These are phyloP conservation scores for Podila verticillata DNA, from an alignment of 192 early-diverging fungal genomes.

Conservation along the genomic window DNA sequence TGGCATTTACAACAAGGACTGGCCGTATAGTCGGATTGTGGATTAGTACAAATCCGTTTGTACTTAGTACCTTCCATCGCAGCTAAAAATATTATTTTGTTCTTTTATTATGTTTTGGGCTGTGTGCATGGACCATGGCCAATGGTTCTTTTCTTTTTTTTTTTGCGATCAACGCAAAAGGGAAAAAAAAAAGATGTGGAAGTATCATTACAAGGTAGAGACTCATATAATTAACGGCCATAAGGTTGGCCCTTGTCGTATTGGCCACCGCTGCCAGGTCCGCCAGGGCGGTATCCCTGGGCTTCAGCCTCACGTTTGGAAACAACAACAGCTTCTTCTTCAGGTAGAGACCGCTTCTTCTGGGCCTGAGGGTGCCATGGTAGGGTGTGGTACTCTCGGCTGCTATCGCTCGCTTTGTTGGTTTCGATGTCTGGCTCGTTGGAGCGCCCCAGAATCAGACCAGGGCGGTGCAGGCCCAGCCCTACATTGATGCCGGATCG, in stretches of 20 bases:
- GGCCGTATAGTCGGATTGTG: no score
- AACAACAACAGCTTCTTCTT: not conserved
- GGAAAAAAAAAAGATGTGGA: no score
- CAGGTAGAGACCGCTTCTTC: not conserved
- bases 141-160: no score
- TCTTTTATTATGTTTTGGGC: no score
- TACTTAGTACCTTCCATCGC: no score
- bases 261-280: slow-evolving; percentile 6
- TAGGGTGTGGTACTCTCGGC: not conserved
- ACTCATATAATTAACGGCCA: not conserved
- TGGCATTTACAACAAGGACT: no score
- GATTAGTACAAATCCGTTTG: no score
- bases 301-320: not conserved
- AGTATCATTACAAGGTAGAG: no score
- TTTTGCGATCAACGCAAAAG: no score
- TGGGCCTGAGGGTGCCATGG: not conserved
- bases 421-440: not conserved
- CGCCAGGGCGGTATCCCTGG: not conserved
- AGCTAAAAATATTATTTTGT: no score
- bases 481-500: not conserved
- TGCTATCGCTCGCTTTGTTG: no score
- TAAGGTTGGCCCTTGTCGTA: slow-evolving; percentile 21
- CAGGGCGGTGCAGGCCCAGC: not conserved
- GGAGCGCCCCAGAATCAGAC: not conserved
- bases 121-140: no score